Percentiles rank a stretch among this genome's conserved stretches.
These are phyloP conservation scores for Psilocybe cubensis DNA, from an alignment of 768 basidiomycete species.

Conservation along the genomic window DNA sequence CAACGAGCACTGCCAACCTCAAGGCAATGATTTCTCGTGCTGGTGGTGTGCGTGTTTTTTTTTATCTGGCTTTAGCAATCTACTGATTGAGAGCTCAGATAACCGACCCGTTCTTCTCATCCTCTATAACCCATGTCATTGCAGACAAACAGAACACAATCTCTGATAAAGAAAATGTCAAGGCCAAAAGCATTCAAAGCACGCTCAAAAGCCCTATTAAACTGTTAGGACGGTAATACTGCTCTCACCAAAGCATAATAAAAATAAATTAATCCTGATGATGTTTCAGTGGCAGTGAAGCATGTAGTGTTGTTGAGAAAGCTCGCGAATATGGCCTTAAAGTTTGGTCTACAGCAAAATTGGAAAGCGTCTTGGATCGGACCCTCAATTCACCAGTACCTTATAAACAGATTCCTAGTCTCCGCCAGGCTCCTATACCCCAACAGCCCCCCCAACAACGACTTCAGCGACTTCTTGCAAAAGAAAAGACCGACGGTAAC, in stretches of 20 bases:
- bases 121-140: slow-evolving; percentile 85
- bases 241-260: neutral
- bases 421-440: slow-evolving; percentile 32
- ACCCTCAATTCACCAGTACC: slow-evolving; percentile 45
- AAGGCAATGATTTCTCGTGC: slow-evolving; percentile 64
- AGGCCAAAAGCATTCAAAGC: slow-evolving; percentile 19
- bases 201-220: slow-evolving; percentile 69
- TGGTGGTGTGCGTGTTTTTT: slow-evolving; percentile 68
- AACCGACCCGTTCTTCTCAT: slow-evolving; percentile 89
- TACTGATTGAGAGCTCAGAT: slow-evolving; percentile 46
- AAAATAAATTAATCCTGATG: neutral
- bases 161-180: slow-evolving; percentile 62
- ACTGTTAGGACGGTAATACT: slow-evolving; percentile 54
- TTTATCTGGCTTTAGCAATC: slow-evolving; percentile 1
- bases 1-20: slow-evolving; percentile 42
- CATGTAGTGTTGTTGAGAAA: slow-evolving; percentile 61
- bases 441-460: slow-evolving; percentile 40
- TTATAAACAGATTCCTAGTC: slow-evolving; percentile 22
- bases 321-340: slow-evolving; percentile 78
- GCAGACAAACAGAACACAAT: slow-evolving; percentile 60
- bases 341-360: slow-evolving; percentile 80
- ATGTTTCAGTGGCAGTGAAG: slow-evolving; percentile 29
- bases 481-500: slow-evolving; percentile 85
- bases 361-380: slow-evolving; percentile 72
- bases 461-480: slow-evolving; percentile 68